Conservation (phyloP, 495 filamentous ascomycete genomes). For the Xylaria grammica region DNA sequence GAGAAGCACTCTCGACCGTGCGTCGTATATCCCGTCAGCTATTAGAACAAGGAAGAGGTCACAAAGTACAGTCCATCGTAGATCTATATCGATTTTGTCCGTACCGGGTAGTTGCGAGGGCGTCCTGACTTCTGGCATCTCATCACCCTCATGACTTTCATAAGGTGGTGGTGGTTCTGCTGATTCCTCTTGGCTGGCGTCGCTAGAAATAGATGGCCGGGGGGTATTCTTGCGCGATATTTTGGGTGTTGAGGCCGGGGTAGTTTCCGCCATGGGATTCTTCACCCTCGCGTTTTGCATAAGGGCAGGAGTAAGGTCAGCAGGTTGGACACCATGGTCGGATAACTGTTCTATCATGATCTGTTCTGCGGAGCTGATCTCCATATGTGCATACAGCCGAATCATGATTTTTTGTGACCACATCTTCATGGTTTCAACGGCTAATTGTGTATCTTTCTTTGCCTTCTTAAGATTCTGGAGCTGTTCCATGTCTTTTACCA, state of each 20-base stretch:
- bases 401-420: constrained; percentile 99
- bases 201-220: constrained; percentile 31
- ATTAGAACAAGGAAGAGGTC: constrained; percentile 95
- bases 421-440: constrained; percentile 82
- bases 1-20: constrained; percentile 82
- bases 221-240: constrained; percentile 25
- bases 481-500: constrained; percentile 69
- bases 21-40: constrained; percentile 92
- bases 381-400: constrained; percentile 92
- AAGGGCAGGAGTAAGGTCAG: constrained; percentile 80
- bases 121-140: constrained; percentile 74
- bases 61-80: constrained; percentile 97
- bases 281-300: constrained; percentile 94
- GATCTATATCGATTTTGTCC: constrained; percentile 89
- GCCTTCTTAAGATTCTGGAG: constrained; percentile 59
- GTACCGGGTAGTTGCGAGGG: constrained; percentile 81
- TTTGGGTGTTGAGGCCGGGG: constrained; percentile 32
- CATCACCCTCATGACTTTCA: constrained; percentile 68
- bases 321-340: constrained; percentile 85
- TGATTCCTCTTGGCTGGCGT: constrained; percentile 40
- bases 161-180: constrained; percentile 73
- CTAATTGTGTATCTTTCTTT: constrained; percentile 71
- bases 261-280: constrained; percentile 76
- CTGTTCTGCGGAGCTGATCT: constrained; percentile 87
- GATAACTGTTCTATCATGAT: constrained; percentile 98